Percentiles rank a stretch among this genome's conserved stretches.
These are phyloP conservation scores for Cytidiella melzeri DNA, from an alignment of 768 basidiomycete genomes.

Conservation along the genomic window DNA sequence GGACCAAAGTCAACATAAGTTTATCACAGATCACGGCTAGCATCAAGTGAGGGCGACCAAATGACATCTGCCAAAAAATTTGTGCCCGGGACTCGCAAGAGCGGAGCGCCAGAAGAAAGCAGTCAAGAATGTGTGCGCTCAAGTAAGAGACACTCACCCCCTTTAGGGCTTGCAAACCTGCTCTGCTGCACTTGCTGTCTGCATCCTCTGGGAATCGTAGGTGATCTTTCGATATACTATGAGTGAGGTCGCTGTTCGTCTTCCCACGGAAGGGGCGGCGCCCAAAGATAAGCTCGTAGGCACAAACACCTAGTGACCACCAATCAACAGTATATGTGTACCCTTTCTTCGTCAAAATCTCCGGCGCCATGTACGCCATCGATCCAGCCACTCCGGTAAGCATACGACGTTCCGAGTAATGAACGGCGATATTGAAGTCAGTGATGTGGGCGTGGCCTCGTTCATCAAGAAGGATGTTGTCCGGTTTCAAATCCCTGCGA, in stretches of 20 bases:
- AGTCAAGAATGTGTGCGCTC: background rate
- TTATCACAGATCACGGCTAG: background rate
- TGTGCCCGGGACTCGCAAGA: background rate
- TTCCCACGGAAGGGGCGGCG: conserved; percentile 89
- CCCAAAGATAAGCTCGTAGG: conserved; percentile 89
- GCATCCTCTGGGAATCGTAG: conserved; percentile 90
- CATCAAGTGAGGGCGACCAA: conserved; percentile 1
- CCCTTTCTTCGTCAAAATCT: conserved; percentile 88
- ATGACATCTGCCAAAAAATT: background rate
- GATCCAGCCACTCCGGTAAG: conserved; percentile 92
- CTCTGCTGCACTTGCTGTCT: conserved; percentile 66
- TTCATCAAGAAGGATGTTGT: conserved; percentile 96
- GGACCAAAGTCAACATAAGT: background rate
- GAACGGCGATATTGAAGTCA: conserved; percentile 98
- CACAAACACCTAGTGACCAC: conserved; percentile 95
- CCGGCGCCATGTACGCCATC: conserved; percentile 98
- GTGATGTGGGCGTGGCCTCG: conserved; percentile 93
- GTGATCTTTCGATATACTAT: conserved; percentile 84
- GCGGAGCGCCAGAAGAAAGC: background rate
- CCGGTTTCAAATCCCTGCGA: conserved; percentile 88
- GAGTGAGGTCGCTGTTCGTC: conserved; percentile 88
- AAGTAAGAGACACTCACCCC: conserved; percentile 48
- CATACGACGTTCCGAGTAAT: conserved; percentile 82
- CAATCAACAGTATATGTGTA: conserved; percentile 94
- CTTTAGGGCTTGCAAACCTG: conserved; percentile 74